Evolutionary conservation across 192 early-diverging fungal species (phyloP).

Genomic region (Oehlia diaphana): DNA sequence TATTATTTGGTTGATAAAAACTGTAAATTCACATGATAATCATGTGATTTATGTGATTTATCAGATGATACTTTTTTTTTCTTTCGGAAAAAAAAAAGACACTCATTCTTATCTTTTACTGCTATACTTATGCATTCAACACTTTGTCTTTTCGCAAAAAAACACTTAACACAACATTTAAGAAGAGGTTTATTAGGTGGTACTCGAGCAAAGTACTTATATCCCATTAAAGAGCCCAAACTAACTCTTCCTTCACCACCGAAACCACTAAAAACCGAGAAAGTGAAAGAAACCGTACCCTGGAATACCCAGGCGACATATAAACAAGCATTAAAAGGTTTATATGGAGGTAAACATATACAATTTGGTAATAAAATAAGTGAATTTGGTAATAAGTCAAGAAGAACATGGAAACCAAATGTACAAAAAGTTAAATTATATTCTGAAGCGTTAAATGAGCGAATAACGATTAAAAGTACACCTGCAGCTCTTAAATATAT

Average conservation of each 20-base stretch:
- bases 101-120: background rate
- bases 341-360: slow-evolving; percentile 60
- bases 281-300: background rate
- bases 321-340: slow-evolving; percentile 57
- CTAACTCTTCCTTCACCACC: background rate
- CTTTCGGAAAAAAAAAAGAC: no score
- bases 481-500: slow-evolving; percentile 71
- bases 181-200: background rate
- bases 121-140: slow-evolving; percentile 2
- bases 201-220: background rate
- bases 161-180: background rate
- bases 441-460: slow-evolving; percentile 60
- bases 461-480: slow-evolving; percentile 63
- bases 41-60: no score
- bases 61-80: no score
- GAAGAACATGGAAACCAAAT: slow-evolving; percentile 79
- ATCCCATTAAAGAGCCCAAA: background rate
- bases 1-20: no score
- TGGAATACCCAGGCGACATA: slow-evolving; percentile 32
- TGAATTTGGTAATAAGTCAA: slow-evolving; percentile 70
- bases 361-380: slow-evolving; percentile 63
- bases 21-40: no score
- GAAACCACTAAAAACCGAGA: background rate
- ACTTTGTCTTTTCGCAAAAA: background rate
- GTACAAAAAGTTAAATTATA: slow-evolving; percentile 66